These are phyloP conservation scores for Nothophaeocryptopus gaeumannii DNA, from an alignment of 2,329 filamentous ascomycete genomes.

Conservation along the genomic window DNA sequence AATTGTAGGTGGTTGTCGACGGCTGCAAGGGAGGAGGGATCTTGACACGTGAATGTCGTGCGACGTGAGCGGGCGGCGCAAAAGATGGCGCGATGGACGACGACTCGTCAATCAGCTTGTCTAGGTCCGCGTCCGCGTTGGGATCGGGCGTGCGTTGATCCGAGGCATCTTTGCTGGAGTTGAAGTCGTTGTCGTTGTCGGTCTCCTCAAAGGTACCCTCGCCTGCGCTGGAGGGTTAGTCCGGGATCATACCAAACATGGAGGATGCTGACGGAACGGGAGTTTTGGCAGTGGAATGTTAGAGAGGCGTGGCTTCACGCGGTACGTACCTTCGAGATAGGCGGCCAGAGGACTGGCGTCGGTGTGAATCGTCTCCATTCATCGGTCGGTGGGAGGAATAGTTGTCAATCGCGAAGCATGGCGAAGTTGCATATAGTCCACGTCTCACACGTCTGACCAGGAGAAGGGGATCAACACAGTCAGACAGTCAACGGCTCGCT, in stretches of 20 bases:
- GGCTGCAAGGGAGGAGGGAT: slow-evolving; percentile 17
- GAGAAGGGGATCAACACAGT: no score
- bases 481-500: no score
- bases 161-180: not conserved
- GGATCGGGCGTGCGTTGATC: slow-evolving; percentile 3
- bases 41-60: slow-evolving; percentile 18
- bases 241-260: slow-evolving; percentile 1
- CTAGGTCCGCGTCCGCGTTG: slow-evolving; percentile 4
- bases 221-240: slow-evolving; percentile 23
- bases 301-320: not conserved
- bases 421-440: no score
- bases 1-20: no score
- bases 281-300: not conserved
- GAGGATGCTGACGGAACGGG: slow-evolving; percentile 3
- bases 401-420: not conserved
- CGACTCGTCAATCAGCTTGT: no score
- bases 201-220: slow-evolving; percentile 31
- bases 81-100: slow-evolving; percentile 35
- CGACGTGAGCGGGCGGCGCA: slow-evolving; percentile 20
- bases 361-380: slow-evolving; percentile 85
- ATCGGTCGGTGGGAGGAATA: slow-evolving; percentile 21
- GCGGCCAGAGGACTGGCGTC: slow-evolving; percentile 84
- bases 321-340: slow-evolving; percentile 75
- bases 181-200: slow-evolving; percentile 16
- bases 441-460: no score